Percentiles rank a stretch among this genome's conserved stretches.
Conservation (phyloP, 2,329 filamentous ascomycete genomes). For the Hysterium pulicare region DNA sequence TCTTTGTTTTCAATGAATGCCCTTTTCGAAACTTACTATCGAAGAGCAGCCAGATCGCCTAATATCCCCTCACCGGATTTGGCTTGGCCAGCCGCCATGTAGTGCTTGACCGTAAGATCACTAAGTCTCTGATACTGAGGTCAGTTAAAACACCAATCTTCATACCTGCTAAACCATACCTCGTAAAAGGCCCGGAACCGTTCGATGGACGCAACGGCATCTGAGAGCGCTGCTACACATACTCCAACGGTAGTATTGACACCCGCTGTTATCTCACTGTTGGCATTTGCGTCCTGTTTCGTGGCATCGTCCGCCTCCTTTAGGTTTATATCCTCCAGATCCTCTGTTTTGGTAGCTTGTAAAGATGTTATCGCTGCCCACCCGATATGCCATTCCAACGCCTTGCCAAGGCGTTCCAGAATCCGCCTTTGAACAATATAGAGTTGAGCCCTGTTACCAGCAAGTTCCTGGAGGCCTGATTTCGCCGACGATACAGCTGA, state of each 20-base stretch:
- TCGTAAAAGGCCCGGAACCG: constrained; percentile 42
- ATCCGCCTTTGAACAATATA: constrained; percentile 76
- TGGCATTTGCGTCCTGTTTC: constrained; percentile 5
- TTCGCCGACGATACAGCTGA: constrained; percentile 27
- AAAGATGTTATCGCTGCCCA: constrained; percentile 54
- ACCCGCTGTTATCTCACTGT: constrained; percentile 7
- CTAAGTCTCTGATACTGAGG: constrained; percentile 72
- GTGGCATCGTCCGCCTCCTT: constrained; percentile 18
- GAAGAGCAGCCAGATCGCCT: constrained; percentile 81
- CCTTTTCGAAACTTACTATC: constrained; percentile 55
- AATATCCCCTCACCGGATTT: constrained; percentile 75
- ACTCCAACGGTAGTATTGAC: constrained; percentile 24
- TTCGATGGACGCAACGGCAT: constrained; percentile 33
- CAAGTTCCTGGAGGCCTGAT: constrained; percentile 73
- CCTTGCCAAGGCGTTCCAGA: constrained; percentile 69
- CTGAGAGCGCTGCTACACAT: constrained; percentile 25
- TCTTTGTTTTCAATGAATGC: not conserved
- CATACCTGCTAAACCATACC: constrained; percentile 20
- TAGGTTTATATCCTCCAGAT: constrained; percentile 38
- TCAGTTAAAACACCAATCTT: constrained; percentile 7
- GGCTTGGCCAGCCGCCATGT: constrained; percentile 71
- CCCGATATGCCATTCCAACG: constrained; percentile 70
- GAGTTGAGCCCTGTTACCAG: constrained; percentile 77
- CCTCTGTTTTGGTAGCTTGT: constrained; percentile 17
- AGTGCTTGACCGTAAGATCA: constrained; percentile 78